These are phyloP conservation scores for Colletotrichum lupini DNA, from an alignment of 2,329 filamentous ascomycete genomes.

Conservation along the genomic window DNA sequence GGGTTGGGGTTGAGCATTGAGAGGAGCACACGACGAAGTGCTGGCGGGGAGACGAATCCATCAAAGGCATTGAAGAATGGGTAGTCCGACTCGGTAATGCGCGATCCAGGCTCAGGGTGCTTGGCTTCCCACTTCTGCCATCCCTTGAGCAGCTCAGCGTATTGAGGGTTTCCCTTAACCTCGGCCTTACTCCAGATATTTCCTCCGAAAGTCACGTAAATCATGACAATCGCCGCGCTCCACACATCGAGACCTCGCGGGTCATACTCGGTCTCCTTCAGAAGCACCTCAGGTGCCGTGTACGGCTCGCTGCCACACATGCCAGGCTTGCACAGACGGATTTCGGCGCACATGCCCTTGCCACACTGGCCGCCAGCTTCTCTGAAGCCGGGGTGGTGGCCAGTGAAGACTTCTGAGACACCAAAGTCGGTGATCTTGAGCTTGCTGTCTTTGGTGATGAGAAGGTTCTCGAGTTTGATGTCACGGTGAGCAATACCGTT, in stretches of 20 bases:
- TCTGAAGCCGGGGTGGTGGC: constrained; percentile 81
- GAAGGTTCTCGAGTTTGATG: constrained; percentile 88
- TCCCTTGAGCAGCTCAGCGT: constrained; percentile 66
- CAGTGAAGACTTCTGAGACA: constrained; percentile 86
- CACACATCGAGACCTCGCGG: constrained; percentile 86
- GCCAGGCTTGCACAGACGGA: constrained; percentile 79
- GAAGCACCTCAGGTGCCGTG: constrained; percentile 86
- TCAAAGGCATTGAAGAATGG: constrained; percentile 76
- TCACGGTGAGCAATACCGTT: constrained; percentile 92
- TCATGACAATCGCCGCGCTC: constrained; percentile 85
- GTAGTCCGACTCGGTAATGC: constrained; percentile 68
- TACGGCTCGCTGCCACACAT: constrained; percentile 89
- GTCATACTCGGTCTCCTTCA: constrained; percentile 74
- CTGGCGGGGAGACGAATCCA: constrained; percentile 71
- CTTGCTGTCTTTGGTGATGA: constrained; percentile 82
- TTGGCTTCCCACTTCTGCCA: constrained; percentile 76
- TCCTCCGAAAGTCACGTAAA: constrained; percentile 78
- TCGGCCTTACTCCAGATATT: constrained; percentile 81
- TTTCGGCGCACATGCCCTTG: constrained; percentile 71
- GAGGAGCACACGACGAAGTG: constrained; percentile 76
- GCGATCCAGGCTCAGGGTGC: constrained; percentile 53
- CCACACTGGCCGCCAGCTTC: constrained; percentile 80
- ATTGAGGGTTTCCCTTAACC: constrained; percentile 66
- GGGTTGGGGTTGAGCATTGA: constrained; percentile 88
- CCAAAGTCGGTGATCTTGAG: constrained; percentile 95